Conservation (phyloP, 495 filamentous ascomycete genomes). For the Thermothielavioides terrestris region DNA sequence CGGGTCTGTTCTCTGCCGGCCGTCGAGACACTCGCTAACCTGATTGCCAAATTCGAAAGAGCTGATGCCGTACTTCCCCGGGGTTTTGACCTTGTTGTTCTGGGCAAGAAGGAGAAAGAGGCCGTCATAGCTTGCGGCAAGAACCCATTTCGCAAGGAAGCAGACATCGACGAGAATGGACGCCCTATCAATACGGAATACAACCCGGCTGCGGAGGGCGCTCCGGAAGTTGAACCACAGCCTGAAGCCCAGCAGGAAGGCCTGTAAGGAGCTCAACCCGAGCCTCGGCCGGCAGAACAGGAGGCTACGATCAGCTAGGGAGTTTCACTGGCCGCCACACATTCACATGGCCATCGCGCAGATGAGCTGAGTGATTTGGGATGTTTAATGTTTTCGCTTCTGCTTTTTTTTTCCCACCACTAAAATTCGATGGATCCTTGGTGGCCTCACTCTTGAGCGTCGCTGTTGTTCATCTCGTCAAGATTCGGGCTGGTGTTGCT, state of each 20-base stretch:
- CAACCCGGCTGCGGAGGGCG: background rate
- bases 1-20: no score
- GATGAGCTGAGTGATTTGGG: background rate
- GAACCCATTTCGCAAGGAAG: slow-evolving; percentile 39
- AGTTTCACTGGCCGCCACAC: no score
- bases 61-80: slow-evolving; percentile 30
- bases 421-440: no score
- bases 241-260: slow-evolving; percentile 1
- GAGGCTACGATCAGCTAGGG: background rate
- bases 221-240: background rate
- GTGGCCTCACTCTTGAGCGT: no score
- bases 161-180: slow-evolving; percentile 28
- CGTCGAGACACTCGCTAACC: no score
- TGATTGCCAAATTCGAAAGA: slow-evolving; percentile 14
- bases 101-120: slow-evolving; percentile 42
- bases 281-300: background rate
- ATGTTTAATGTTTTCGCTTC: no score
- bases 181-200: slow-evolving; percentile 25
- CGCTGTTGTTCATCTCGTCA: no score
- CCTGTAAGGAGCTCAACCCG: background rate
- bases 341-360: no score
- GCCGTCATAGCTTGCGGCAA: slow-evolving; percentile 31
- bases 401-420: no score
- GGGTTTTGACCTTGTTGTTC: slow-evolving; percentile 41
- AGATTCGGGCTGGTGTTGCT: no score